A percentile compares a stretch with the other conserved stretches of the same genome.
phyloP scores from a whole-genome alignment of 1,284 basidiomycete genomes.

The Irpex lacteus region DNA sequence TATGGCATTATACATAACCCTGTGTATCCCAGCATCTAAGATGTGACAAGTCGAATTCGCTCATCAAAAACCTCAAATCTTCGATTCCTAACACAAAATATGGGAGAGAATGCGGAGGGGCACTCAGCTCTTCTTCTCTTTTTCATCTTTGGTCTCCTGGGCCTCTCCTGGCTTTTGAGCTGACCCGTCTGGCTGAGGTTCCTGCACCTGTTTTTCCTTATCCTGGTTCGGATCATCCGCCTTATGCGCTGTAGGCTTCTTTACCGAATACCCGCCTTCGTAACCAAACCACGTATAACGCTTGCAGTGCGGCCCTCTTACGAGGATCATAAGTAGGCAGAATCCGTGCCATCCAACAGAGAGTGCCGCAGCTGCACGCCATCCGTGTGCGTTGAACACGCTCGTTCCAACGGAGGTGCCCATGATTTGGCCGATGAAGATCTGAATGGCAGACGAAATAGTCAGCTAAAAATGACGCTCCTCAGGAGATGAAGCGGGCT shows the following conservation, averaged over 20 bases:
- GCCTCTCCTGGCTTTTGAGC: not conserved
- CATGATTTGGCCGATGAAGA: conserved; percentile 47
- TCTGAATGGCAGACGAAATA: conserved; percentile 8
- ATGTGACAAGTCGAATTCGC: no score
- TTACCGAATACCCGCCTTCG: conserved; percentile 30
- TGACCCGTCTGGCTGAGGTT: not conserved
- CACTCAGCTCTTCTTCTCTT: no score
- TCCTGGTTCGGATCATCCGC: not conserved
- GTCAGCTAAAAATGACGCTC: not conserved
- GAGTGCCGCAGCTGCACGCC: conserved; percentile 46
- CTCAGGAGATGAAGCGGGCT: conserved; percentile 12
- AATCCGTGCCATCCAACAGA: conserved; percentile 45
- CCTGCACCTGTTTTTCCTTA: not conserved
- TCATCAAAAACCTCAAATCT: no score
- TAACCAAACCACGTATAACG: conserved; percentile 40
- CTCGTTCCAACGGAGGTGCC: conserved; percentile 49
- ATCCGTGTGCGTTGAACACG: conserved; percentile 50
- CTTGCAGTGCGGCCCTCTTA: conserved; percentile 25
- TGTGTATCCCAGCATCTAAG: no score
- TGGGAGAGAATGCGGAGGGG: no score
- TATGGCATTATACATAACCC: no score
- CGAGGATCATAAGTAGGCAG: conserved; percentile 34
- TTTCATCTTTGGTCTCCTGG: no score
- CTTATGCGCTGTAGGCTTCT: conserved; percentile 16
- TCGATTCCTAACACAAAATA: no score